Evolutionary conservation across 345 rosid species (phyloP).

Genomic region (Mallotus nudiflorus): DNA sequence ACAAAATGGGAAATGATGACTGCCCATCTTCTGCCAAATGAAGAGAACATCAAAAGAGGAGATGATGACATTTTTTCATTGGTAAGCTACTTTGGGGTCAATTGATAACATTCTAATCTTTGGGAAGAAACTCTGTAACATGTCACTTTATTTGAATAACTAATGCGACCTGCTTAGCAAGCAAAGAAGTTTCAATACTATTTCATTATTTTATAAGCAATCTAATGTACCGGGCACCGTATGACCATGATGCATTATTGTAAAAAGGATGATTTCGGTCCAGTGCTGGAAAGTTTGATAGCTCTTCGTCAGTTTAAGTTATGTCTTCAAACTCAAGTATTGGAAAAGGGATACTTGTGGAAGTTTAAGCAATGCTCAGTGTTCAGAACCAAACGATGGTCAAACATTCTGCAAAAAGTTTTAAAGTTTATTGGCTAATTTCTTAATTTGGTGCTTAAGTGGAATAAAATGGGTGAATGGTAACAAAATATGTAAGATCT

Average conservation of each 20-base stretch:
- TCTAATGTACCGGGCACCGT: not conserved
- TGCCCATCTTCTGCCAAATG: slow-evolving; percentile 76
- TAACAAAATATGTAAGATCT: too few relatives aligned
- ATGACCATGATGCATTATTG: not conserved
- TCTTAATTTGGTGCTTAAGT: not conserved
- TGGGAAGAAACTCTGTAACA: not conserved
- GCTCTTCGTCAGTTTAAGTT: too few relatives aligned
- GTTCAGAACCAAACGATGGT: not conserved
- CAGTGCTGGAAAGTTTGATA: not conserved
- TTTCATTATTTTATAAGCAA: not conserved
- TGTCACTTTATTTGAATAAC: not conserved
- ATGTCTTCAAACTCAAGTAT: not conserved
- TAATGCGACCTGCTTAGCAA: not conserved
- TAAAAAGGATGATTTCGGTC: not conserved
- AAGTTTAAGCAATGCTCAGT: not conserved
- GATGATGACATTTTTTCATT: slow-evolving; percentile 86
- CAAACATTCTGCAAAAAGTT: not conserved
- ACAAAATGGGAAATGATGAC: slow-evolving; percentile 99
- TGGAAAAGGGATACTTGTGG: not conserved
- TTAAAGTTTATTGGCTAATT: not conserved
- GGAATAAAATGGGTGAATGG: too few relatives aligned
- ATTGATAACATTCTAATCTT: not conserved
- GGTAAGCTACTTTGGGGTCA: slow-evolving; percentile 42
- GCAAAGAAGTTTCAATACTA: not conserved
- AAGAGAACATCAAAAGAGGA: slow-evolving; percentile 76